Conservation (phyloP, 1,284 basidiomycete genomes). For the Moniliella sp. region DNA sequence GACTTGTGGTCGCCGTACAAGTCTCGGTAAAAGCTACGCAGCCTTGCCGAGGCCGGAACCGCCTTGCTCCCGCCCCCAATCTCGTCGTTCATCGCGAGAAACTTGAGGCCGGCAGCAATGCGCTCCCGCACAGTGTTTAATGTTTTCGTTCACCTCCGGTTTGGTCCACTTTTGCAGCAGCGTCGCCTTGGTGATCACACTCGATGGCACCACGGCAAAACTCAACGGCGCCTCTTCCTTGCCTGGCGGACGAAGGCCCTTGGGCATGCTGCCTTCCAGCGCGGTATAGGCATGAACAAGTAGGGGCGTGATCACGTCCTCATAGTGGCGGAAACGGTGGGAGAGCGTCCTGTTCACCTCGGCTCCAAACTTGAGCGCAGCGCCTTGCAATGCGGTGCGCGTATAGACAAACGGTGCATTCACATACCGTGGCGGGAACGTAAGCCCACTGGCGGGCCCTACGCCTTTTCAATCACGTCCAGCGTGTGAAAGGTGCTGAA, state of each 20-base stretch:
- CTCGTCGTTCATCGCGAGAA: background rate
- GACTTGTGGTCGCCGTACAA: background rate
- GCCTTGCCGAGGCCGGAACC: background rate
- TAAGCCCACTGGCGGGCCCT: background rate
- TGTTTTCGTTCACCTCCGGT: background rate
- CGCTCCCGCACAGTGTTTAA: background rate
- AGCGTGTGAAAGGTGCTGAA: constrained; percentile 1
- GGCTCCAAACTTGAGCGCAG: constrained; percentile 1
- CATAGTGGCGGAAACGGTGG: constrained; percentile 1
- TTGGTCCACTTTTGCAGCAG: background rate
- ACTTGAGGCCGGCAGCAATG: background rate
- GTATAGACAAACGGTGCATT: constrained; percentile 3
- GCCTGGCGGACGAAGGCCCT: background rate
- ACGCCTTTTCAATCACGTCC: constrained; percentile 1
- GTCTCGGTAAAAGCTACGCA: background rate
- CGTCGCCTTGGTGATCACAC: background rate
- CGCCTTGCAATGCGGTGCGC: background rate
- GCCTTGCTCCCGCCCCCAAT: background rate
- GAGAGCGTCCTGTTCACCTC: background rate
- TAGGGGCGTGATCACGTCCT: constrained; percentile 3
- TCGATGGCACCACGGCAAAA: background rate
- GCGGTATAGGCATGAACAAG: constrained; percentile 1
- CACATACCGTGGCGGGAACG: constrained; percentile 1
- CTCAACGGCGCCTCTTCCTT: no score
- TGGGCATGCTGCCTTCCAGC: background rate